phyloP scores from a whole-genome alignment of 352 stramenopile genomes.

The Globisporangium barbulae region DNA sequence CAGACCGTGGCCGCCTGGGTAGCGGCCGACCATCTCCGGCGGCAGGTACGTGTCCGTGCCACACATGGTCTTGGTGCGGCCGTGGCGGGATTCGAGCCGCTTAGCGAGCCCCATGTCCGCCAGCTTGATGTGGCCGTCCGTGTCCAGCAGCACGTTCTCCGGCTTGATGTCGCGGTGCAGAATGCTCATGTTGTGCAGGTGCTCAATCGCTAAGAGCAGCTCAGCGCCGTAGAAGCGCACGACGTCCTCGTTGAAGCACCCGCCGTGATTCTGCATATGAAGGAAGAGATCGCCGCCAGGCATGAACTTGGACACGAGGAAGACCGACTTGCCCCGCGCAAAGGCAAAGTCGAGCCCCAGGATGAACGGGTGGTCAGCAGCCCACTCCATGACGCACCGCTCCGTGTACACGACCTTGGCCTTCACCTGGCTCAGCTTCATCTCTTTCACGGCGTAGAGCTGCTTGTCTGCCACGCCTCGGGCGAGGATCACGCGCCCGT shows the following conservation, averaged over 20 bases:
- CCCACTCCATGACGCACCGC: constrained; percentile 81
- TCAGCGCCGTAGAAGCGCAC: constrained; percentile 87
- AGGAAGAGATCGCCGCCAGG: constrained; percentile 94
- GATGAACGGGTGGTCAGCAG: constrained; percentile 93
- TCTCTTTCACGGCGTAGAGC: constrained; percentile 87
- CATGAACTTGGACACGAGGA: constrained; percentile 98
- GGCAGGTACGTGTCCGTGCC: constrained; percentile 89
- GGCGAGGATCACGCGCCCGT: constrained; percentile 78
- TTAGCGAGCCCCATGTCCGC: constrained; percentile 92
- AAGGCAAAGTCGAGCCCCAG: constrained; percentile 97
- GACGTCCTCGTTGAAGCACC: constrained; percentile 69
- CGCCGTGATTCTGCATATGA: constrained; percentile 86
- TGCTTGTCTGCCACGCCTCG: constrained; percentile 32
- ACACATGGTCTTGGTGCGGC: constrained; percentile 88
- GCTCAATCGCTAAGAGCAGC: constrained; percentile 73
- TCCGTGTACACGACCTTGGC: constrained; percentile 85
- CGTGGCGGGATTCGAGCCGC: constrained; percentile 62
- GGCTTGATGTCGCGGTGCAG: constrained; percentile 93
- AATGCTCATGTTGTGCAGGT: constrained; percentile 92
- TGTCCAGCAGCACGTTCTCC: constrained; percentile 89
- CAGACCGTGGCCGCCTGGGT: constrained; percentile 76
- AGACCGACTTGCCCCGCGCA: constrained; percentile 94
- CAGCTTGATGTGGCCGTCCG: constrained; percentile 88
- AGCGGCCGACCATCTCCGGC: constrained; percentile 85
- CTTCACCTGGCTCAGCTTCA: constrained; percentile 88